Conservation (phyloP, 2,329 filamentous ascomycete genomes). For the Neophaeococcomyces mojaviensis region DNA sequence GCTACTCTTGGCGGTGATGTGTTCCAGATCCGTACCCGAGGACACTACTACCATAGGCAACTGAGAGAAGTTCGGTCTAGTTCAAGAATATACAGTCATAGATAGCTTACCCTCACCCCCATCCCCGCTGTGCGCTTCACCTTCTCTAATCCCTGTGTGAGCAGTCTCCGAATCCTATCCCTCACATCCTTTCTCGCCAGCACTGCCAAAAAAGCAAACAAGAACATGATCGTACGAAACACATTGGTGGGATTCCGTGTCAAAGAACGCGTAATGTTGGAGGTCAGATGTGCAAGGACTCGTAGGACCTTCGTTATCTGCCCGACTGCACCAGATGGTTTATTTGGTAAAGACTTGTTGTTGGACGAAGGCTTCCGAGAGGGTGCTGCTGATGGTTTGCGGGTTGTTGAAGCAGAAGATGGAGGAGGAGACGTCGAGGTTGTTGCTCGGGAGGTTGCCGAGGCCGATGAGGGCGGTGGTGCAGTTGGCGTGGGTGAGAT, state of each 20-base stretch:
- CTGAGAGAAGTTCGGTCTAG: too few relatives aligned
- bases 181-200: conserved; percentile 68
- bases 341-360: conserved; percentile 13
- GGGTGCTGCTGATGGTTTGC: conserved; percentile 13
- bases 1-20: too few relatives aligned
- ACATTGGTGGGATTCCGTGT: conserved; percentile 49
- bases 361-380: conserved; percentile 13
- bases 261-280: conserved; percentile 45
- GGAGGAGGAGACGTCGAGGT: conserved; percentile 2
- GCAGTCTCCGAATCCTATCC: conserved; percentile 61
- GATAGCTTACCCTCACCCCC: conserved; percentile 96
- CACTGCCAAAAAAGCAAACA: conserved; percentile 69
- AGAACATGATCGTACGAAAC: conserved; percentile 63
- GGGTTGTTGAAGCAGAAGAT: conserved; percentile 8
- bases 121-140: conserved; percentile 79
- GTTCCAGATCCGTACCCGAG: too few relatives aligned
- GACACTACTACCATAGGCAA: too few relatives aligned
- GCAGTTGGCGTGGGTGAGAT: conserved; percentile 8
- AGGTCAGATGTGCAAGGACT: conserved; percentile 42
- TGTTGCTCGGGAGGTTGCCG: conserved; percentile 3
- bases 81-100: conserved; percentile 32
- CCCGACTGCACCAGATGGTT: conserved; percentile 10
- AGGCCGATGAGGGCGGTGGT: conserved; percentile 5
- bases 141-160: conserved; percentile 70
- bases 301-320: conserved; percentile 37